Evolutionary conservation across 345 rosid species (phyloP).

Genomic region (Sapria himalayana): DNA sequence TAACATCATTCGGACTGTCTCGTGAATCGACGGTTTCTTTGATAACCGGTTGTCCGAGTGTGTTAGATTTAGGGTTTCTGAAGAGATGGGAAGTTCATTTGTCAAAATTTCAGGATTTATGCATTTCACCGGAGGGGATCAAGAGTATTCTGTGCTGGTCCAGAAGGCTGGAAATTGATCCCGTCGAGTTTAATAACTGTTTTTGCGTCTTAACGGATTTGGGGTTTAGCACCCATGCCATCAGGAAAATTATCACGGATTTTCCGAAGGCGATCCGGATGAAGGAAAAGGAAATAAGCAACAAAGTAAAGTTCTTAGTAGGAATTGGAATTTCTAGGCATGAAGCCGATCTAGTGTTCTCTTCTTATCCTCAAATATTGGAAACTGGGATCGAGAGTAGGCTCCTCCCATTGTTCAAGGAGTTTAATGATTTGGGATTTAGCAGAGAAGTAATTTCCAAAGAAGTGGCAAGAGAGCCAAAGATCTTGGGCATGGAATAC

Average conservation of each 20-base stretch:
- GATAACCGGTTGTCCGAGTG: constrained; percentile 39
- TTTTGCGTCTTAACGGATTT: constrained; percentile 25
- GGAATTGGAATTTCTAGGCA: constrained; percentile 19
- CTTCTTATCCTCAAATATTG: constrained; percentile 25
- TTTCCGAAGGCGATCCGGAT: constrained; percentile 30
- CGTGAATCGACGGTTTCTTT: constrained; percentile 27
- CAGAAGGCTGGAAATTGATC: constrained; percentile 24
- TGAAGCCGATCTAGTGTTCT: constrained; percentile 27
- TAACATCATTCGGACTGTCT: constrained; percentile 34
- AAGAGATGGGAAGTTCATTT: constrained; percentile 30
- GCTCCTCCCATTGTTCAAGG: constrained; percentile 38
- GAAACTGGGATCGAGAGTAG: constrained; percentile 31
- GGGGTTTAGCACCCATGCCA: constrained; percentile 32
- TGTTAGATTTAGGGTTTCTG: constrained; percentile 37
- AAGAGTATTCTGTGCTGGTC: constrained; percentile 29
- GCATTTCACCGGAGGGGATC: constrained; percentile 18
- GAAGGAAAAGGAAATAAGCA: constrained; percentile 21
- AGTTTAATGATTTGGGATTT: constrained; percentile 42
- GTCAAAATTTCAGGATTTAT: constrained; percentile 9
- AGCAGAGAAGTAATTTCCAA: constrained; percentile 18
- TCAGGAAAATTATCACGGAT: constrained; percentile 26
- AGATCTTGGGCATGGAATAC: constrained; percentile 42
- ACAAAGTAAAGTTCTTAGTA: constrained; percentile 29
- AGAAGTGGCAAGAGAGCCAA: constrained; percentile 46
- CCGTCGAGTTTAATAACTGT: constrained; percentile 20